Percentiles rank a stretch among this genome's conserved stretches.
phyloP scores from a whole-genome alignment of 2,329 filamentous ascomycete species.

The Penicillium sclerotiorum region DNA sequence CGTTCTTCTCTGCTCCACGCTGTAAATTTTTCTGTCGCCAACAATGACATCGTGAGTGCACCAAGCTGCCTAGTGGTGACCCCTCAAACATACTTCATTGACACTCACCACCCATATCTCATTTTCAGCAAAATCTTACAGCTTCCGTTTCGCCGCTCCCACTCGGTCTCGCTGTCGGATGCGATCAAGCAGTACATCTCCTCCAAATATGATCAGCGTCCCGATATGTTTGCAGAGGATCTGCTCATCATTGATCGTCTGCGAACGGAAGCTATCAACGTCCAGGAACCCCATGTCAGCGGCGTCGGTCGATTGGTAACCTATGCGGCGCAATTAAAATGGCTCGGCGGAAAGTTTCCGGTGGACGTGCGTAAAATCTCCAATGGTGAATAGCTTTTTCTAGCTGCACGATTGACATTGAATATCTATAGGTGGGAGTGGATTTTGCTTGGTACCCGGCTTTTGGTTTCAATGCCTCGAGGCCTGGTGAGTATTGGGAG shows the following conservation, averaged over 20 bases:
- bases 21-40: slow-evolving; percentile 11
- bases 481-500: slow-evolving; percentile 53
- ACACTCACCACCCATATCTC: too few relatives aligned
- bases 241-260: slow-evolving; percentile 82
- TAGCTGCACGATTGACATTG: slow-evolving; percentile 14
- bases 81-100: neutral
- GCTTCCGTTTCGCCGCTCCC: slow-evolving; percentile 85
- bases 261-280: slow-evolving; percentile 82
- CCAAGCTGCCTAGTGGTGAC: neutral
- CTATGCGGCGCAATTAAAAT: slow-evolving; percentile 90
- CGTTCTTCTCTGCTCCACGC: slow-evolving; percentile 14
- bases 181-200: slow-evolving; percentile 96
- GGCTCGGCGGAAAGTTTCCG: slow-evolving; percentile 93
- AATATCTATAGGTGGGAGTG: slow-evolving; percentile 70
- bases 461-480: slow-evolving; percentile 82
- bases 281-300: slow-evolving; percentile 82
- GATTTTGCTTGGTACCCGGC: slow-evolving; percentile 97
- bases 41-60: slow-evolving; percentile 41
- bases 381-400: too few relatives aligned
- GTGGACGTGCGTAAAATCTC: slow-evolving; percentile 87
- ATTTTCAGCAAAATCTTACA: slow-evolving; percentile 61
- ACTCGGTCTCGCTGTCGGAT: slow-evolving; percentile 73
- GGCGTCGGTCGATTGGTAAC: slow-evolving; percentile 85
- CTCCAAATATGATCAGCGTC: slow-evolving; percentile 97
- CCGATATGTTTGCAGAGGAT: slow-evolving; percentile 92